Conservation (phyloP, 2,329 filamentous ascomycete species). For the Lachnellula subtilissima region DNA sequence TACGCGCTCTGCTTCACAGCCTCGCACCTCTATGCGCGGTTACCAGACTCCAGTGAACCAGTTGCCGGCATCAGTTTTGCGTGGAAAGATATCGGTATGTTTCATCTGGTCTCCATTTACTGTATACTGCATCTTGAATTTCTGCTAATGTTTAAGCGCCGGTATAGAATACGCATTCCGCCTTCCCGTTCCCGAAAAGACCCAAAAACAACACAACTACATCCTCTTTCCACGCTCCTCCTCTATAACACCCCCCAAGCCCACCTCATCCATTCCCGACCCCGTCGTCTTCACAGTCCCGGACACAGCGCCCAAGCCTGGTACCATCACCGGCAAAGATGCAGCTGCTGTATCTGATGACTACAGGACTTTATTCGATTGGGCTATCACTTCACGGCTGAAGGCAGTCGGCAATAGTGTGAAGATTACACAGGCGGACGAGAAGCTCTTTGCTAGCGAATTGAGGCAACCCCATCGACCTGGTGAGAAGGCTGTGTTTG, state of each 20-base stretch:
- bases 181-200: constrained; percentile 60
- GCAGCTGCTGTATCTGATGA: constrained; percentile 51
- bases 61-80: constrained; percentile 51
- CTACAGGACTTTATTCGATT: constrained; percentile 55
- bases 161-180: constrained; percentile 55
- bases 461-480: constrained; percentile 53
- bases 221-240: constrained; percentile 52
- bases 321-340: constrained; percentile 48
- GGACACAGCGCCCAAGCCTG: constrained; percentile 55
- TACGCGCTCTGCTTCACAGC: constrained; percentile 60
- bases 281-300: constrained; percentile 62
- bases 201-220: constrained; percentile 62
- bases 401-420: constrained; percentile 44
- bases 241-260: constrained; percentile 47
- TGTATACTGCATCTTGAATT: background rate
- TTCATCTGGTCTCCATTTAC: background rate
- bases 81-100: constrained; percentile 58
- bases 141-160: background rate
- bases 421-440: constrained; percentile 48
- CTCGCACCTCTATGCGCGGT: constrained; percentile 53
- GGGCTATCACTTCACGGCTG: constrained; percentile 52
- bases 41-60: constrained; percentile 46
- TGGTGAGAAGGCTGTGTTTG: constrained; percentile 58
- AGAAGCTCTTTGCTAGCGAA: constrained; percentile 53
- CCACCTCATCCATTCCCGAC: constrained; percentile 40